Base-by-base conservation (phyloP, 257 asterid genomes). In the Nicotiana paniculata region DNA sequence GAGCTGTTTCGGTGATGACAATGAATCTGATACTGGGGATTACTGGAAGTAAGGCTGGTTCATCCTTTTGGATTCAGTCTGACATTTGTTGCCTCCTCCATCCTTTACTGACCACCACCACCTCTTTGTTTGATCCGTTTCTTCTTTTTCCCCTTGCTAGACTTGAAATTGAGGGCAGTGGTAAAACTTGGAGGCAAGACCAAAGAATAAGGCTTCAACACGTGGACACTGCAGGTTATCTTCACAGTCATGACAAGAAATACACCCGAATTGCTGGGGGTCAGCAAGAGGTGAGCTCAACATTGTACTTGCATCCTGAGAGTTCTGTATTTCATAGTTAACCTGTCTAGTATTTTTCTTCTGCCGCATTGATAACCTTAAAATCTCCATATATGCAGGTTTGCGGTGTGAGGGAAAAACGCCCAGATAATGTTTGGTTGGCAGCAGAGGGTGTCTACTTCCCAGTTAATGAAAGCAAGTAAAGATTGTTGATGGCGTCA, bases 141-240 rank as follows among this genome's bases (percentile, higher is more conserved):
- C 67, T 77, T 84, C 69, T 69, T 68, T 66, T 16, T 51, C 46
- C 43, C 26, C 26, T 74, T 51, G 79, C 1, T 86, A 96, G 99
- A 70, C 88, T 96, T 77, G 98, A 94, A 85, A 96, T 96, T 16
- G 99, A 96, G 90, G 98, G 98, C 82, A 96, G 84, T 81, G 98
- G 98, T 75, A 93, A 94, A 89, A 90, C 94, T 39, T 96, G 99
- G 99, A 93, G 98, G 89, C 99, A 96, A 91, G 98, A 94, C 66
- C 99, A 94, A 86, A 90, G 96, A 85, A 85, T 94, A 37, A 92
- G 99, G 90, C 95, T 96, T 87, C 92, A 43, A 18, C 99, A 96
- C 83, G 90, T 91, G 18, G 99, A 96, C 85, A 96, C 99, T 0
- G 86, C 90, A 43, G 99, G 98, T 32, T 94, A 91, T 91, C 95